These are phyloP conservation scores for Hysterium pulicare DNA, from an alignment of 2,329 filamentous ascomycete species.

Conservation along the genomic window DNA sequence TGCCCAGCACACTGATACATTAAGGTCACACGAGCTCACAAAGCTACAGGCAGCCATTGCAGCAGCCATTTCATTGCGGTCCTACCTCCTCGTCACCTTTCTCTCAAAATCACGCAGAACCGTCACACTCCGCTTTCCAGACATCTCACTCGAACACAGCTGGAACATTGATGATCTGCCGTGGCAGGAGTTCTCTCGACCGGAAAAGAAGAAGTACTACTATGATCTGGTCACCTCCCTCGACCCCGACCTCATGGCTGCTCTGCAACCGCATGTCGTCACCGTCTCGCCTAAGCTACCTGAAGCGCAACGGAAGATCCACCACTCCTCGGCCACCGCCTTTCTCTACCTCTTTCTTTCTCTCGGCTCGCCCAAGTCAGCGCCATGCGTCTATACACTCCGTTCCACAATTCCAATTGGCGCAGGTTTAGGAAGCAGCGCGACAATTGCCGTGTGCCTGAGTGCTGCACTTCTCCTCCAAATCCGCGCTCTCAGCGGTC, in stretches of 20 bases:
- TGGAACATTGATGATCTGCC: constrained; percentile 94
- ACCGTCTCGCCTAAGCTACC: constrained; percentile 64
- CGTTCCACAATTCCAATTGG: constrained; percentile 92
- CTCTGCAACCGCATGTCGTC: constrained; percentile 75
- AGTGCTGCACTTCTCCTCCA: constrained; percentile 81
- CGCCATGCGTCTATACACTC: constrained; percentile 82
- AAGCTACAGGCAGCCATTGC: constrained; percentile 76
- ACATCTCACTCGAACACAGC: constrained; percentile 83
- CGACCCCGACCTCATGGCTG: constrained; percentile 75
- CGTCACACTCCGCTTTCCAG: constrained; percentile 83
- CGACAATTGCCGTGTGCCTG: constrained; percentile 88
- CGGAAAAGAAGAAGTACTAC: constrained; percentile 89
- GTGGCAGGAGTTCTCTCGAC: constrained; percentile 76
- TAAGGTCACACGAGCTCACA: constrained; percentile 19
- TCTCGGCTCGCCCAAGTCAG: constrained; percentile 73
- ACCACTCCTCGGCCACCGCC: constrained; percentile 73
- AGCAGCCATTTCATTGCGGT: constrained; percentile 89
- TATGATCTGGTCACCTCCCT: constrained; percentile 78
- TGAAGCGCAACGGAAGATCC: constrained; percentile 75
- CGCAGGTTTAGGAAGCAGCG: constrained; percentile 87
- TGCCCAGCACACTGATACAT: too few species aligned
- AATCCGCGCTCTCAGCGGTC: constrained; percentile 81
- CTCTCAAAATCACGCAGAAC: constrained; percentile 89
- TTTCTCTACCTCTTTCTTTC: constrained; percentile 94
- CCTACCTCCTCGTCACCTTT: constrained; percentile 92